Evolutionary conservation across 139 green algal genomes (phyloP), one percentile per base, ranked within the genome.

Genomic region (Asterochloris erici): DNA sequence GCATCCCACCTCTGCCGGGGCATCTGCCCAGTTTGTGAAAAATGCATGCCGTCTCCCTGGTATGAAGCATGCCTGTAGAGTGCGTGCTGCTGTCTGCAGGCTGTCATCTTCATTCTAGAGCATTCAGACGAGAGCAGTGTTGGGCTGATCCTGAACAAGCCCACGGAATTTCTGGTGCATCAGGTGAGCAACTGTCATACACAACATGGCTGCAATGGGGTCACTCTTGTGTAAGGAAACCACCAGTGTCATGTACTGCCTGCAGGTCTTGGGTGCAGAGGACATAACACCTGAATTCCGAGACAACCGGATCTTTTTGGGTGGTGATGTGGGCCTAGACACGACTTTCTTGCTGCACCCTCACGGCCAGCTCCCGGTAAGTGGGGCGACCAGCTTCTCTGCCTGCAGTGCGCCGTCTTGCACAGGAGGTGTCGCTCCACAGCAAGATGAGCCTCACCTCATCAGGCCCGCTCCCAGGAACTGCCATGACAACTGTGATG

Each of bases 141-240:
- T 24, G 95, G 95, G 0, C 38, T 98, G 26, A 98, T 98, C 28
- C 84, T 98, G 21, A 98, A 98, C 89, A 89, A 83, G 27, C 92
- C 92, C 16, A 93, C 91, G 15, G 79, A 93, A 73, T 88, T 89
- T 82, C 66, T 62, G 24, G 79, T 95, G 24, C 78, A 83, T 12
- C 66, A 90, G 78, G 14, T 85, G 47, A 38, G 74, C 38, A 54
- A 54, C 38, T 54, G 38, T 54, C 4, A 6, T 54, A 6, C 38
- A 54, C 38, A 54, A 54, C 38, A 54, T 54, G 38, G 38, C 38
- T 54, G n/a, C n/a, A n/a, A n/a, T n/a, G 6, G 38, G 38, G 38
- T 54, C 38, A 6, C 38, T 54, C 6, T 54, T 54, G 38, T 54
- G 6, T 54, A 54, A 54, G 38, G 2, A 54, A 6, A 54, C 38